Evolutionary conservation across 495 filamentous ascomycete genomes (phyloP), one percentile per base, ranked within the genome.

Genomic region (Aspergillus sclerotiicarbonarius): DNA sequence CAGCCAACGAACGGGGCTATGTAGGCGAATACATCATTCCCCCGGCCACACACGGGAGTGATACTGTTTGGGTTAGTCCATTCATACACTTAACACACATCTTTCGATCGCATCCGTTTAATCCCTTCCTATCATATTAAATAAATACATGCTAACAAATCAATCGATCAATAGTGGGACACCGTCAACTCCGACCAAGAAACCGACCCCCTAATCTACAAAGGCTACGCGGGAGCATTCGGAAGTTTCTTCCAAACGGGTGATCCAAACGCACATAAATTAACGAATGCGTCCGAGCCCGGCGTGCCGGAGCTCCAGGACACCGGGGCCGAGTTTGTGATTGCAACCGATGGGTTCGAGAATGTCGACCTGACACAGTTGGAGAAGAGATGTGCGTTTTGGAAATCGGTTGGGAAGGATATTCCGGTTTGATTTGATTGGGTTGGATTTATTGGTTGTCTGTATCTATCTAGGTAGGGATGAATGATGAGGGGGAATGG

Each of bases 231-330:
- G 0, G 84, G 84, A 30, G 81, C 84, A 2, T 80, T 85, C 35
- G 83, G 82, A 1, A 80, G 76, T 45, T 85, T 86, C 68, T 79
- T 86, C 54, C 70, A 78, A 54, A 85, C 80, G 0, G 83, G 83
- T 3, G 74, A 85, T 62, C 82, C 84, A 5, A 86, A 86, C 60
- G 71, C 74, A 13, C 72, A 82, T 57, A 85, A 85, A 60, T 63
- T 86, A 51, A 87, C 82, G 3, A 68, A 75, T 51, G 54, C 51
- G 6, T 71, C 69, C 47, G 62, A 74, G 37, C 64, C 67, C 1
- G 76, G 76, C 15, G 80, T 85, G 20, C 82, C 83, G 10, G 63
- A 67, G 30, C 57, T 78, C 18, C 45, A 61, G 7, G 45, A 46
- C 6, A 76, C 67, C 0, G 72, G 73, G 0, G 54, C 75, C 47